A percentile compares a stretch with the other conserved stretches of the same genome.
phyloP scores from a whole-genome alignment of 1,139 yeast species.

The Taiozyma onychis region DNA sequence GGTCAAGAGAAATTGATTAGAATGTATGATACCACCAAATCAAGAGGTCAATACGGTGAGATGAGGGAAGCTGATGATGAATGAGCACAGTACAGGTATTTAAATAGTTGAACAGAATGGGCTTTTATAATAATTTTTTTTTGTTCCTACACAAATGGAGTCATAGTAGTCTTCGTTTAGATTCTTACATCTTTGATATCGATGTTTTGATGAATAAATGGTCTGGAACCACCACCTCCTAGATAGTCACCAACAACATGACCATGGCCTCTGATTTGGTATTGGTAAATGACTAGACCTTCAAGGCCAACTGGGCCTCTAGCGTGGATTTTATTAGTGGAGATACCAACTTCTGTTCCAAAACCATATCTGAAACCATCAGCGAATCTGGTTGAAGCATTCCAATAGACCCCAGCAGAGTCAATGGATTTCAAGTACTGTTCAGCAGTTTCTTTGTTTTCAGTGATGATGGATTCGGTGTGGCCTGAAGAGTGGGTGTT shows the following conservation, averaged over 20 bases:
- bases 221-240: constrained; percentile 86
- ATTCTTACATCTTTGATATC: constrained; percentile 25
- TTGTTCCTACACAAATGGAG: too few relatives aligned
- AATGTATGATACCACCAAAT: constrained; percentile 85
- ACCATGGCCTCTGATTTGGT: constrained; percentile 85
- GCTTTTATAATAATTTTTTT: neutral
- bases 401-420: constrained; percentile 98
- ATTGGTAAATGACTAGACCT: constrained; percentile 93
- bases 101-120: neutral
- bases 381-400: constrained; percentile 93
- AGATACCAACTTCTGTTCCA: constrained; percentile 97
- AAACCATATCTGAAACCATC: constrained; percentile 98
- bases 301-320: constrained; percentile 98
- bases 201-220: constrained; percentile 69
- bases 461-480: constrained; percentile 89
- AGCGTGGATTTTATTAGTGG: constrained; percentile 95
- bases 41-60: constrained; percentile 50
- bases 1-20: constrained; percentile 90
- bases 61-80: constrained; percentile 33
- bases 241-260: constrained; percentile 87
- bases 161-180: neutral
- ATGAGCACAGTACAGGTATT: neutral
- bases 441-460: constrained; percentile 62
- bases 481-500: constrained; percentile 92
- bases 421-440: constrained; percentile 80